Conservation (phyloP, 2,329 filamentous ascomycete species). For the Colletotrichum sp. region DNA sequence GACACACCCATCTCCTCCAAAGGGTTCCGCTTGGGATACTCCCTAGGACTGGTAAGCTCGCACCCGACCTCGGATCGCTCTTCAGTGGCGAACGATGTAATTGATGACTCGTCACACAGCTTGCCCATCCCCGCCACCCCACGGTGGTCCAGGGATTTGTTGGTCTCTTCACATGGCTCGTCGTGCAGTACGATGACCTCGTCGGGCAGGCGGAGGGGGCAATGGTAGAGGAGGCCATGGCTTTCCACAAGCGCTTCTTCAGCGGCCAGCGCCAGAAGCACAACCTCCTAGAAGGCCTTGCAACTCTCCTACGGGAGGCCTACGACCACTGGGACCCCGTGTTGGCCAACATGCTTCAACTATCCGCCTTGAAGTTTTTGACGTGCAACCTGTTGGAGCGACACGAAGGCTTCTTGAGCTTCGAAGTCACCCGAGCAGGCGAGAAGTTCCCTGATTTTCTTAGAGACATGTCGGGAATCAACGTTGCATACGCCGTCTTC, state of each 20-base stretch:
- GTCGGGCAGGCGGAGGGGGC: conserved; percentile 21
- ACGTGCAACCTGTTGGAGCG: conserved; percentile 25
- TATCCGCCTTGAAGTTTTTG: conserved; percentile 24
- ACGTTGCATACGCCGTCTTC: conserved; percentile 24
- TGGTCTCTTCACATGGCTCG: conserved; percentile 25
- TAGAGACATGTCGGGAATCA: conserved; percentile 23
- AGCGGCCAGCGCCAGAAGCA: conserved; percentile 22
- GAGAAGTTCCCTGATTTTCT: conserved; percentile 23
- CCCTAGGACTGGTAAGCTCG: conserved; percentile 17
- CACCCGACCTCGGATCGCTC: background rate
- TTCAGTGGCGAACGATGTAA: background rate
- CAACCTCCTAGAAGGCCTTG: conserved; percentile 21
- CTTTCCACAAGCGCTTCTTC: conserved; percentile 23
- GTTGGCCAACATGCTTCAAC: conserved; percentile 20
- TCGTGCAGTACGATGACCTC: conserved; percentile 25
- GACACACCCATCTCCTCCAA: conserved; percentile 22
- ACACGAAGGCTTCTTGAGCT: conserved; percentile 22
- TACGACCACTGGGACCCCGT: conserved; percentile 23
- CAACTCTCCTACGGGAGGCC: conserved; percentile 20
- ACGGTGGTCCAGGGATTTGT: conserved; percentile 22
- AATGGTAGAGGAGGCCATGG: conserved; percentile 19
- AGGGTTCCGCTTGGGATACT: conserved; percentile 22
- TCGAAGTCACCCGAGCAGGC: conserved; percentile 18
- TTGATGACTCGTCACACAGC: conserved; percentile 13
- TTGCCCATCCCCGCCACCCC: conserved; percentile 23